Evolutionary conservation across 352 stramenopile genomes (phyloP).

Genomic region (Peronosclerospora sorghi): DNA sequence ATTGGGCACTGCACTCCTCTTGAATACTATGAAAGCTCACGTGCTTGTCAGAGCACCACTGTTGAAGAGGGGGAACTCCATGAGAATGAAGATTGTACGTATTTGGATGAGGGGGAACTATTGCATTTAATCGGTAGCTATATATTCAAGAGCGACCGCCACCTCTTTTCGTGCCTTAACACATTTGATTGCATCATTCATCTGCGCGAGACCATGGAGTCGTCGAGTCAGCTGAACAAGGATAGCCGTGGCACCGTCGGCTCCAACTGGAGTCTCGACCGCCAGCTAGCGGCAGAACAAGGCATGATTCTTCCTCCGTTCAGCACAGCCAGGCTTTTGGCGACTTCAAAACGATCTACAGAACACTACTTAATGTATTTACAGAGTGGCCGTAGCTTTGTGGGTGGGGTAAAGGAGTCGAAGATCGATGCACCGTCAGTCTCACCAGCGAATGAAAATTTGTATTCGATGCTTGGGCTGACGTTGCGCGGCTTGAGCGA

Average conservation of each 20-base stretch:
- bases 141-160: slow-evolving; percentile 66
- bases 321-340: slow-evolving; percentile 66
- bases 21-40: slow-evolving; percentile 22
- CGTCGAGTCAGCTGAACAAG: slow-evolving; percentile 25
- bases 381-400: slow-evolving; percentile 22
- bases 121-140: slow-evolving; percentile 62
- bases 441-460: slow-evolving; percentile 61
- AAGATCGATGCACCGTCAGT: slow-evolving; percentile 9
- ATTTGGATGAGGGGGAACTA: slow-evolving; percentile 59
- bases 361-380: slow-evolving; percentile 85
- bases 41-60: background rate
- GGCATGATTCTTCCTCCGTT: slow-evolving; percentile 69
- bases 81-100: slow-evolving; percentile 26
- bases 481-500: slow-evolving; percentile 69
- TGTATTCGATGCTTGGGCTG: slow-evolving; percentile 82
- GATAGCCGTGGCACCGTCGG: slow-evolving; percentile 33
- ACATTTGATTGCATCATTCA: slow-evolving; percentile 72
- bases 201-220: slow-evolving; percentile 38
- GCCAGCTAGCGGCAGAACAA: slow-evolving; percentile 30
- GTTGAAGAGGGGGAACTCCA: slow-evolving; percentile 31
- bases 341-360: slow-evolving; percentile 46
- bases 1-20: slow-evolving; percentile 57
- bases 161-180: slow-evolving; percentile 71
- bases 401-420: slow-evolving; percentile 1
- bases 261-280: slow-evolving; percentile 37